These are phyloP conservation scores for Salvia hispanica DNA, from an alignment of 257 asterid genomes.

Conservation along the genomic window DNA sequence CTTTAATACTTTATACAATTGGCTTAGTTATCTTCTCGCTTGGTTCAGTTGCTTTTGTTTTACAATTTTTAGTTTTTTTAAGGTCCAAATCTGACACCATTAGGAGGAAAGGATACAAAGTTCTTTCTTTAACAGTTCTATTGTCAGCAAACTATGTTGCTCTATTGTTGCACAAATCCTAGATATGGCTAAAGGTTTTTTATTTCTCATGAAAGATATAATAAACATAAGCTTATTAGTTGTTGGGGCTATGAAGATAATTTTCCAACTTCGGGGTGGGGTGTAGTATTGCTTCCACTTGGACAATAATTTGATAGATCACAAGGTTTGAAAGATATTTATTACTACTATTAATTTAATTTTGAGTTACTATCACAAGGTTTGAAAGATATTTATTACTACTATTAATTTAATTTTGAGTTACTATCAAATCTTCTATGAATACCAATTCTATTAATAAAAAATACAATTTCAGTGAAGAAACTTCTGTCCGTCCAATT, in stretches of 20 bases:
- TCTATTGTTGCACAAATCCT: slow-evolving; percentile 15
- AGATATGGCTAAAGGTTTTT: neutral
- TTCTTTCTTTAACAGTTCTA: slow-evolving; percentile 7
- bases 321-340: no score
- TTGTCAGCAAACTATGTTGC: neutral
- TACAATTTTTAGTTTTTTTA: slow-evolving; percentile 11
- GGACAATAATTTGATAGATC: no score
- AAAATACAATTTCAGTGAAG: no score
- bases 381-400: no score
- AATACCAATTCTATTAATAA: no score
- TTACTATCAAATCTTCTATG: no score
- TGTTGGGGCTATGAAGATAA: neutral
- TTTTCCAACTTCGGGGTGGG: neutral
- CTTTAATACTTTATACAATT: slow-evolving; percentile 29
- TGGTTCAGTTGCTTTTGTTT: slow-evolving; percentile 28
- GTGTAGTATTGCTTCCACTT: slow-evolving; percentile 7
- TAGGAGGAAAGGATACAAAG: slow-evolving; percentile 13
- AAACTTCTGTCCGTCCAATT: no score
- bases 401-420: no score
- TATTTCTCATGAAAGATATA: neutral
- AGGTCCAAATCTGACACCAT: slow-evolving; percentile 7
- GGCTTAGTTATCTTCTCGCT: slow-evolving; percentile 8
- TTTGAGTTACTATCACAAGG: no score
- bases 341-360: no score
- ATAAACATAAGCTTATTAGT: neutral